Evolutionary conservation across 1,284 basidiomycete genomes (phyloP), one percentile per base, ranked within the genome.

Genomic region (Heterobasidion parviporum): DNA sequence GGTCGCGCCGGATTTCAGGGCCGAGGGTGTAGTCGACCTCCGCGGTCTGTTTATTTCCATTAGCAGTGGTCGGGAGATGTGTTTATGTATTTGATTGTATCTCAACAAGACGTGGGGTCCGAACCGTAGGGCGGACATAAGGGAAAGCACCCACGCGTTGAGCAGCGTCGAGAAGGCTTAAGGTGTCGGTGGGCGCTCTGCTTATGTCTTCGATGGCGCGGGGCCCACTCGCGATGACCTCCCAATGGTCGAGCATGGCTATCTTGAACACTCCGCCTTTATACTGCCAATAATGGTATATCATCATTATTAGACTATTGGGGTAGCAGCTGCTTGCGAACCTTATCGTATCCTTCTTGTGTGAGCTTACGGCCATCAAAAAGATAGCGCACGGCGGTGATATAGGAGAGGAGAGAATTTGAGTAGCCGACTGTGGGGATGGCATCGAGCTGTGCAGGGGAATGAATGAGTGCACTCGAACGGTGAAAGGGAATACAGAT

Each of bases 151-250:
- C 50, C 57, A 91, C 91, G 82, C 93, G 94, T 81, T 92, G 93
- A 2, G 91, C 89, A 5, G 92, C 93, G 81, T 94, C 94, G 75
- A 92, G 92, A 68, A 96, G 95, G 82, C 70, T 73, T 8, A 73
- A 51, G n/a, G 62, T 55, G 44, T 72, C 67, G 33, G 74, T 71
- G 2, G 70, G 66, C 1, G 68, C 65, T 55, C 67, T 68, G 38
- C 67, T 64, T 4, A 74, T 46, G 12, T 71, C 69, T 20, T 75
- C 72, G 10, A 73, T 62, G 18, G 69, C 57, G 44, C 67, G 57
- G 8, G 62, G 50, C 2, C 69, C 66, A 15, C 66, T 60, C 0
- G 70, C 64, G 3, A 73, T 57, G 9, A 77, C 66, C 10, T 61
- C 59, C 74, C 73, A 73, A 8, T 59, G 55, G 34, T 61, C 58